These are phyloP conservation scores for Aureobasidium lini DNA, from an alignment of 2,329 filamentous ascomycete genomes.

Conservation along the genomic window DNA sequence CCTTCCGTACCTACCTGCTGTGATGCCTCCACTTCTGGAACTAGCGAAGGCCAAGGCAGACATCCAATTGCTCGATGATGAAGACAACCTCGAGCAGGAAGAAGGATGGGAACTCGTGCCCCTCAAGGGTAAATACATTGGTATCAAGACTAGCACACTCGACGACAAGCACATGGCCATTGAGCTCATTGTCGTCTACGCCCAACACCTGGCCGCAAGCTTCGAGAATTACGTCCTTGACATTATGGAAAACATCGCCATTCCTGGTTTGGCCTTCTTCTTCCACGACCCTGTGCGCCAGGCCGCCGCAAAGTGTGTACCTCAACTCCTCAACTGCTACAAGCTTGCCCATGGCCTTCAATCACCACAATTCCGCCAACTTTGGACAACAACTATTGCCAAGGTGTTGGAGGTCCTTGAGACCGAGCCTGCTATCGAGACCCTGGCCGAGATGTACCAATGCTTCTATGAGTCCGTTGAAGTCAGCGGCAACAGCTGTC, in stretches of 20 bases:
- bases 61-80: slow-evolving; percentile 90
- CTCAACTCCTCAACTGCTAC: slow-evolving; percentile 85
- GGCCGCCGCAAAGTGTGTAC: slow-evolving; percentile 89
- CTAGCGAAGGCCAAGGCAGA: slow-evolving; percentile 93
- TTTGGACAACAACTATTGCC: slow-evolving; percentile 80
- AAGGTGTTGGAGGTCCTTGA: slow-evolving; percentile 90
- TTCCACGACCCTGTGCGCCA: slow-evolving; percentile 97
- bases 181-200: slow-evolving; percentile 93
- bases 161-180: slow-evolving; percentile 99
- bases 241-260: slow-evolving; percentile 92
- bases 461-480: slow-evolving; percentile 99
- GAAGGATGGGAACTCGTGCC: slow-evolving; percentile 97
- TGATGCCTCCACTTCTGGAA: slow-evolving; percentile 89
- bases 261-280: slow-evolving; percentile 93
- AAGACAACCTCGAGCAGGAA: slow-evolving; percentile 89
- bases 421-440: slow-evolving; percentile 91
- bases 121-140: slow-evolving; percentile 94
- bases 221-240: slow-evolving; percentile 89
- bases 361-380: slow-evolving; percentile 68
- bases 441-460: slow-evolving; percentile 97
- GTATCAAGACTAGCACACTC: slow-evolving; percentile 91
- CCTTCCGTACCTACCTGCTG: slow-evolving; percentile 80
- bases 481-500: slow-evolving; percentile 77
- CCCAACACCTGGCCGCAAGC: slow-evolving; percentile 83
- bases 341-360: slow-evolving; percentile 81